Conservation (phyloP, 352 stramenopile species). For the Chrysophaeum taylorii region DNA sequence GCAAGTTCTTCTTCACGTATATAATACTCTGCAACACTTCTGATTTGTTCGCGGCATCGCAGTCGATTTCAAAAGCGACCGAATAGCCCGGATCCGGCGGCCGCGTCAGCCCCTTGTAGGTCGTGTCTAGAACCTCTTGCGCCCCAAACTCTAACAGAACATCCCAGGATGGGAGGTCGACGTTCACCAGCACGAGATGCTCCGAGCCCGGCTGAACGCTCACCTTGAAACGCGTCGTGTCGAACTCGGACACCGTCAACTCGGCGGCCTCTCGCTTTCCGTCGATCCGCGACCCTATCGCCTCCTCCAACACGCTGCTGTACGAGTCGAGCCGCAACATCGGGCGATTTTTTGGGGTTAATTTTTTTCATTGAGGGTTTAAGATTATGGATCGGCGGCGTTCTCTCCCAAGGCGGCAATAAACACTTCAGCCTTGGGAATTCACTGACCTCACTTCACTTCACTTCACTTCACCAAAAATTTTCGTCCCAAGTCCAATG, state of each 20-base stretch:
- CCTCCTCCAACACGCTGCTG: not conserved
- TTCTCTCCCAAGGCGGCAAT: no score
- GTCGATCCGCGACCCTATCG: not conserved
- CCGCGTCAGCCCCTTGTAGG: conserved; percentile 26
- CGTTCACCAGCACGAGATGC: conserved; percentile 22
- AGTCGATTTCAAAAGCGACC: conserved; percentile 33
- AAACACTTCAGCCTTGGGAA: no score
- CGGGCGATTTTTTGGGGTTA: no score
- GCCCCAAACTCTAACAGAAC: conserved; percentile 17
- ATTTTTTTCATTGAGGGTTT: no score
- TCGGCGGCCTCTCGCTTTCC: conserved; percentile 26
- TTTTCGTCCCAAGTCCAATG: no score
- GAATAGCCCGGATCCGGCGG: conserved; percentile 24
- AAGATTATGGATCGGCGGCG: no score
- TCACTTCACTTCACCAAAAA: no score
- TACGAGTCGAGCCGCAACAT: no score
- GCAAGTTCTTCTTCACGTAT: conserved; percentile 33
- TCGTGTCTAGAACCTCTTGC: conserved; percentile 24
- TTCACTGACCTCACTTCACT: no score
- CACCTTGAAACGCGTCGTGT: conserved; percentile 24
- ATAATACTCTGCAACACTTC: conserved; percentile 20
- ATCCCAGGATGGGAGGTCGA: conserved; percentile 7
- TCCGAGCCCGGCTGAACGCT: conserved; percentile 3
- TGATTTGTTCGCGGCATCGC: conserved; percentile 19
- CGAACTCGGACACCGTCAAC: conserved; percentile 28